Percentiles rank a stretch among this genome's conserved stretches.
Evolutionary conservation across 2,329 filamentous ascomycete genomes (phyloP).

Genomic region (Aspergillus quadrilineatus): DNA sequence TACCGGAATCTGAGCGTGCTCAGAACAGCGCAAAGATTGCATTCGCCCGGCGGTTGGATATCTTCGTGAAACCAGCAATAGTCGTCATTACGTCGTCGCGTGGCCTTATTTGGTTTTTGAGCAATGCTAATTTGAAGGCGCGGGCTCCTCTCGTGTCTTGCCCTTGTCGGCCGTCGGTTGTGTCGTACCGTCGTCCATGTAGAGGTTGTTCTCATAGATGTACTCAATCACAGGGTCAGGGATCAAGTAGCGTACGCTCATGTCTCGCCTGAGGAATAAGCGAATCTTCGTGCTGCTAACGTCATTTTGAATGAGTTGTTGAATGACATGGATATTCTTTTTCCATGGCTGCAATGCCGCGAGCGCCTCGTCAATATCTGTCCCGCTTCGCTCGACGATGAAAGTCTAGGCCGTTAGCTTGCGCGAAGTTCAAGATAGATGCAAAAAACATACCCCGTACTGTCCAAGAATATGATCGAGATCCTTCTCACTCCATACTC

Average conservation of each 20-base stretch:
- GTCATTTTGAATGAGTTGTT: slow-evolving; percentile 83
- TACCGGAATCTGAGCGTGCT: background rate
- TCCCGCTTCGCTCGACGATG: slow-evolving; percentile 83
- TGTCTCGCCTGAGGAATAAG: slow-evolving; percentile 72
- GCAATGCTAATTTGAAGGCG: slow-evolving; percentile 27
- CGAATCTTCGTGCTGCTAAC: slow-evolving; percentile 81
- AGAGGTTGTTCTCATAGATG: slow-evolving; percentile 66
- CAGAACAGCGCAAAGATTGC: background rate
- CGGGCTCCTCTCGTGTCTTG: slow-evolving; percentile 29
- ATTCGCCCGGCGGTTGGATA: background rate
- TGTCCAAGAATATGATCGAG: slow-evolving; percentile 82
- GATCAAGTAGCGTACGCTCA: slow-evolving; percentile 77
- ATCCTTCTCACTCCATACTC: slow-evolving; percentile 81
- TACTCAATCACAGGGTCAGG: slow-evolving; percentile 74
- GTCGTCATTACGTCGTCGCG: background rate
- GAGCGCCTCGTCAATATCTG: slow-evolving; percentile 83
- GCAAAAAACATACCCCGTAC: slow-evolving; percentile 58
- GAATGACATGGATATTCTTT: slow-evolving; percentile 83
- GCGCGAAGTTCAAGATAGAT: background rate
- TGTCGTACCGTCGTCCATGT: slow-evolving; percentile 52
- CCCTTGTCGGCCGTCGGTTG: slow-evolving; percentile 34
- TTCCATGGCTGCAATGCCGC: slow-evolving; percentile 78
- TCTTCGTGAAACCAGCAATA: background rate
- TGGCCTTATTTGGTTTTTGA: background rate
- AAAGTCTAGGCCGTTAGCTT: slow-evolving; percentile 55